Evolutionary conservation across 1,284 basidiomycete species (phyloP), one percentile per base, ranked within the genome.

Genomic region (Phylloporus sp.): DNA sequence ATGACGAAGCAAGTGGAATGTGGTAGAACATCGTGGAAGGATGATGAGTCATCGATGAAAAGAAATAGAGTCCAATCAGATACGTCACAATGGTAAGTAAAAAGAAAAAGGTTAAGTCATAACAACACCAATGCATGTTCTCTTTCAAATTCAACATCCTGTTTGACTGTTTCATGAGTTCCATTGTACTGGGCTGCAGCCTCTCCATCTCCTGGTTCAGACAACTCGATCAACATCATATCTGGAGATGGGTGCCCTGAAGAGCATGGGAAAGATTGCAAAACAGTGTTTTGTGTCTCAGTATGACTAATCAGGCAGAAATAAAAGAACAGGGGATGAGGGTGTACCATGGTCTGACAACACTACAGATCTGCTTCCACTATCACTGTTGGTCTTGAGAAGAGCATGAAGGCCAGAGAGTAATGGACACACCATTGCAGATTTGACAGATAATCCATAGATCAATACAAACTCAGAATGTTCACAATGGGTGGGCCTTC

Each of bases 371-470:
- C 64, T 55, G 6, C 5, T 39, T 6, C 13, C 24, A 2, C n/a
- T 46, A 22, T 60, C 18, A 18, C 34, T n/a, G n/a, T n/a, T 24
- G 5, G 18, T 8, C 4, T 55, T 52, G 7, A 46, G 24, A 24
- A 31, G 42, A n/a, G 8, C 4, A 26, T 29, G 39, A 10, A 32
- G 18, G 31, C 20, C 34, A 24, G 22, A 11, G 24, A 17, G 34
- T 31, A 65, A 37, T 6, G 26, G 31, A 56, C 54, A n/a, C 6
- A 66, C 64, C 12, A 47, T 22, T 28, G 52, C 24, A 40, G 39
- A 44, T 51, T 29, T 34, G 24, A 37, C 17, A n/a, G 31, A 6
- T 20, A 22, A 12, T 32, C 29, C 22, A 24, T 32, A n/a, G 37
- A 26, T 46, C 11, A 39, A 22, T 20, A 28, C 32, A 32, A n/a